Evolutionary conservation across 23 red algal genomes (phyloP).

Genomic region (Gracilaria gracilis): DNA sequence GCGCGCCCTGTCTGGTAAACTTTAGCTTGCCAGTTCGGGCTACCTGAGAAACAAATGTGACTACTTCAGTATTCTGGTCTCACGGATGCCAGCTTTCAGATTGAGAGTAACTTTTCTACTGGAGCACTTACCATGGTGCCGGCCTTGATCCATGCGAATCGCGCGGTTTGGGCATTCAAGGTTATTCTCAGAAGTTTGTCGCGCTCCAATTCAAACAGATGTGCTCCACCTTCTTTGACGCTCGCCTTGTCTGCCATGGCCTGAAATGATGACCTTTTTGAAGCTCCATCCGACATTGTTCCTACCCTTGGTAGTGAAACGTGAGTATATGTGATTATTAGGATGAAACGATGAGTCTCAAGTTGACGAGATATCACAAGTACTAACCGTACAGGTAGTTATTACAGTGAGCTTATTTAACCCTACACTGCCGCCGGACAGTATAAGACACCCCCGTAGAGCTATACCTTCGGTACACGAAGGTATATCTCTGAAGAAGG

Average conservation of each 20-base stretch:
- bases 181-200: slow-evolving; percentile 3
- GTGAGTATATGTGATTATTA: too few relatives aligned
- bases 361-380: too few relatives aligned
- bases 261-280: background rate
- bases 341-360: too few relatives aligned
- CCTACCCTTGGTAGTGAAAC: too few relatives aligned
- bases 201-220: slow-evolving; percentile 25
- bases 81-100: background rate
- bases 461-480: too few relatives aligned
- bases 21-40: background rate
- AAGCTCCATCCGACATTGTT: background rate
- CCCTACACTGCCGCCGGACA: too few relatives aligned
- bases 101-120: background rate
- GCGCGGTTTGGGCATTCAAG: background rate
- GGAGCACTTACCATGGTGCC: slow-evolving; percentile 7
- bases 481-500: too few relatives aligned
- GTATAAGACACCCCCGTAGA: too few relatives aligned
- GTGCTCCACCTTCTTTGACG: background rate
- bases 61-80: background rate
- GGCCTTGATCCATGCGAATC: slow-evolving; percentile 16
- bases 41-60: background rate
- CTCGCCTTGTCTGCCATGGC: background rate
- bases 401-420: too few relatives aligned
- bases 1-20: background rate
- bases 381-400: too few relatives aligned